Evolutionary conservation across 2,329 filamentous ascomycete genomes (phyloP), one percentile per base, ranked within the genome.

Genomic region (Sporothrix humicola): DNA sequence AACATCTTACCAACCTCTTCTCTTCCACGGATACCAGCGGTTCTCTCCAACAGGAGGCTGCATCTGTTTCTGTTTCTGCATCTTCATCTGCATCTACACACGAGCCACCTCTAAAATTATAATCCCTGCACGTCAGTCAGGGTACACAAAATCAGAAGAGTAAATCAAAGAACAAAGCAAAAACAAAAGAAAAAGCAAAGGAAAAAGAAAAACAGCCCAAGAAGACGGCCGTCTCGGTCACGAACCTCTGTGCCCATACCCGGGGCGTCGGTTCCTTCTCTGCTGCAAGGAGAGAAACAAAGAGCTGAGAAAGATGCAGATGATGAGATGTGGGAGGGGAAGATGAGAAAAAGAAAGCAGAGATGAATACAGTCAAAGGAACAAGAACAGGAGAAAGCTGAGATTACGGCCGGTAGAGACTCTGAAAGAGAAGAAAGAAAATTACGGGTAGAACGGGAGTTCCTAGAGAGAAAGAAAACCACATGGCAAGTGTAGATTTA

Each of bases 241-340:
- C 56, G 56, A 59, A 59, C 56, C 20, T 26, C 56, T 15, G 23
- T 31, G 23, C 31, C 56, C 26, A 26, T 59, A 59, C 56, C 56
- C 56, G 56, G 26, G 56, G 26, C 15, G 6, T 59, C 26, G 56
- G 26, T 59, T 56, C 20, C 6, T 17, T 37, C 17, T 58, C 31
- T 59, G 26, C 56, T 59, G 26, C 56, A 37, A 59, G 56, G 56
- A 37, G 56, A 3, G 13, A 59, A 37, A 59, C 56, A 59, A 59
- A 59, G 56, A 42, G 58, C 10, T 17, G 6, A 54, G 52, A 20
- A 5, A 20, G 15, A 54, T 54, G 50, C 20, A 9, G 50, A 17
- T 8, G 15, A n/a, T n/a, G 6, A 56, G 2, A 26, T 26, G 52
- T 56, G 52, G 26, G 20, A 56, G n/a, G 52, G 20, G 15, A 4